These are phyloP conservation scores for Mucor racemosus DNA, from an alignment of 371 early-diverging fungal species.

Conservation along the genomic window DNA sequence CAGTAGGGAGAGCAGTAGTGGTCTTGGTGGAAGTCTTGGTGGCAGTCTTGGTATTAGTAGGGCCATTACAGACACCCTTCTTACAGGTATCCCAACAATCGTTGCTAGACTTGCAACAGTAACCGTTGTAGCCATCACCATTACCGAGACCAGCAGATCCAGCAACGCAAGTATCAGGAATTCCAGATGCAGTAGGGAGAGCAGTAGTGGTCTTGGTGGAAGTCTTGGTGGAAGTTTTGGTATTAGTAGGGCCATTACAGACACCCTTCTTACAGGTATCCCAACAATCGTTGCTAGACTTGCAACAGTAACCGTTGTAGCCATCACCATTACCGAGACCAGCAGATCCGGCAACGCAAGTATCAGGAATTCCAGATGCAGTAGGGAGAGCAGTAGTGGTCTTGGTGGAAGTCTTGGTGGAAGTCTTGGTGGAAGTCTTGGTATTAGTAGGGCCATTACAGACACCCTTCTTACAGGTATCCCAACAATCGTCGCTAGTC, in stretches of 20 bases:
- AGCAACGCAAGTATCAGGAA: slow-evolving; percentile 5
- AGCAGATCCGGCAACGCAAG: slow-evolving; percentile 3
- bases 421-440: no score
- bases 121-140: slow-evolving; percentile 20
- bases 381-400: neutral
- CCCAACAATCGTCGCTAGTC: slow-evolving; percentile 12
- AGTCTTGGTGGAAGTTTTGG: neutral
- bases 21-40: no score
- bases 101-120: slow-evolving; percentile 12
- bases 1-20: neutral
- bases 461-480: slow-evolving; percentile 12
- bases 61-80: slow-evolving; percentile 17
- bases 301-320: slow-evolving; percentile 20
- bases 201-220: neutral
- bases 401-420: neutral
- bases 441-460: slow-evolving; percentile 19
- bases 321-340: neutral
- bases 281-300: slow-evolving; percentile 9
- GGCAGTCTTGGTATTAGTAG: neutral
- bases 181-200: neutral
- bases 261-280: slow-evolving; percentile 15
- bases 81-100: slow-evolving; percentile 21
- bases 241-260: slow-evolving; percentile 15
- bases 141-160: slow-evolving; percentile 1
- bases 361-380: neutral